Evolutionary conservation across 2,329 filamentous ascomycete genomes (phyloP), one percentile per base, ranked within the genome.

Genomic region (Calonectria honghensis): DNA sequence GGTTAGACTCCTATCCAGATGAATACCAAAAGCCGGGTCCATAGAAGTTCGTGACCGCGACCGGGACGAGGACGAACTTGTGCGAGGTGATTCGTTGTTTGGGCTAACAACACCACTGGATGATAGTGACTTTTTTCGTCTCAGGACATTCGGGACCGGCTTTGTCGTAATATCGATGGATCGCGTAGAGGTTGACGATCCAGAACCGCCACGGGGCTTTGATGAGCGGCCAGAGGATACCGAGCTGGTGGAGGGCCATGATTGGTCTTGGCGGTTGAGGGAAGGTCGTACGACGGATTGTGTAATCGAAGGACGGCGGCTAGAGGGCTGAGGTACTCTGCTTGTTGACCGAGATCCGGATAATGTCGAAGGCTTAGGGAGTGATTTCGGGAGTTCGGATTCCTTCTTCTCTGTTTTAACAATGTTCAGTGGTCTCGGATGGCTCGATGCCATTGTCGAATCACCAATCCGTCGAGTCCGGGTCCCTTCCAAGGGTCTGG

Each of bases 81-180:
- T 86, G 69, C 85, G 86, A 48, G 80, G 82, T 31, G 86, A 84
- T 37, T 85, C 84, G 52, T 81, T 84, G 16, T 81, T 84, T 11
- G 77, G 71, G 48, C 79, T 84, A 27, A 79, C 77, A 7, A 81
- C 75, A 29, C 88, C 85, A 70, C 86, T 85, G 2, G 88, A 83
- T 50, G 88, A 83, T 50, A 89, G 81, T 18, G 89, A 88, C 70
- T 87, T 86, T 80, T 91, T 91, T 77, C 88, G 87, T 77, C 88
- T 85, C 63, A 91, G 81, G 11, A 88, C 84, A 78, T 87, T 88
- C 51, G 86, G 86, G 32, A 82, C 81, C 59, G 84, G 82, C 39
- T 81, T 85, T 31, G 80, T 70, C 27, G 76, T 77, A 52, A 81
- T 81, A 51, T 84, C 83, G 51, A 84, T 80, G 0, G 84, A 85